Base-by-base conservation (phyloP, 495 filamentous ascomycete genomes). In the Lasiosphaeria ovina region DNA sequence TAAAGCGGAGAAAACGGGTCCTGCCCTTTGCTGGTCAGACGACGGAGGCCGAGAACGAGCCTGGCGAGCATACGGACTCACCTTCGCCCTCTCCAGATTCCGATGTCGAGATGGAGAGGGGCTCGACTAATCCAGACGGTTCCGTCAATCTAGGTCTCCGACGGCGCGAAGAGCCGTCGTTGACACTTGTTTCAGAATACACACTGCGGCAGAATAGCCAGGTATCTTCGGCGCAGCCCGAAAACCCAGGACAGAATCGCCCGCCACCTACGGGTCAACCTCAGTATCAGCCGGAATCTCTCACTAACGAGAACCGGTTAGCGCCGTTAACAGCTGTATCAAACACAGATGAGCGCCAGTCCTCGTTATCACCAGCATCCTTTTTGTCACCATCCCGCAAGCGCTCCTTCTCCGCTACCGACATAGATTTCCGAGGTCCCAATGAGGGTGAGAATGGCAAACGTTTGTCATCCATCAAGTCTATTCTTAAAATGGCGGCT, bases 1-100 rank as follows among this genome's bases (percentile, higher is more conserved):
- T 98, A 72, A 98, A 98, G 75, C 85, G 94, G 47, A 87, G 94
- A 60, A 98, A 98, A 77, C 88, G 94, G 17, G 92, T 98, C 14
- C 91, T 98, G 47, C 93, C 94, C 17, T 92, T 90, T 16, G 74
- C 83, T 49, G 87, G 71, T 24, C 68, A 57, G 0, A 58, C 48
- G 10, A 59, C 62, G 8, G 77, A 77, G 45, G 60, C 59, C 42
- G 77, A 77, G 58, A 74, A 74, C 54, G 76, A 73, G 40, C 64
- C 78, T 40, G 70, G 69, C 32, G 75, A 79, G 50, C 78, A 76
- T 16, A 74, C 77, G 3, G 72, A 77, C 24, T 77, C 76, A 32
- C 75, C 74, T 16, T 68, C 72, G 10, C 75, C 74, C n/a, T 68
- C 72, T 9, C 75, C 74, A 10, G 71, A 71, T 50, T 59, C 72